A percentile compares a stretch with the other conserved stretches of the same genome.
These are phyloP conservation scores for Kokia cookei DNA, from an alignment of 441 rosid species.

Conservation along the genomic window DNA sequence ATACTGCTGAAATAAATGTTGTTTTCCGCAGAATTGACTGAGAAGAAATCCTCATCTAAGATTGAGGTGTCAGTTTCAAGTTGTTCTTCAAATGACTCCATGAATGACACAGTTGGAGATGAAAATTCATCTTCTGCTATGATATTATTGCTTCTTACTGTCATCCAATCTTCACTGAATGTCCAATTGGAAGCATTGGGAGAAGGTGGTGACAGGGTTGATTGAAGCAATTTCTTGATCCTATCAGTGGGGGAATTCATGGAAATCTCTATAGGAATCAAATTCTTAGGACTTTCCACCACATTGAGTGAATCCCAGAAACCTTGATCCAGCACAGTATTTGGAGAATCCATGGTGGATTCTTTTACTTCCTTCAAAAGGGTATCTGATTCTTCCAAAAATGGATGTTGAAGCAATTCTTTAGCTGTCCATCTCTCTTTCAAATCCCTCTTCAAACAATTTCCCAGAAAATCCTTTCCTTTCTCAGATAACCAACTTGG, in stretches of 20 bases:
- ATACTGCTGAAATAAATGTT: neutral
- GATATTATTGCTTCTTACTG: slow-evolving; percentile 41
- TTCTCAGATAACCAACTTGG: slow-evolving; percentile 54
- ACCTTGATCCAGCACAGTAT: slow-evolving; percentile 59
- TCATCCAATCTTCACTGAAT: slow-evolving; percentile 52
- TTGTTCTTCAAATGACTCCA: slow-evolving; percentile 17
- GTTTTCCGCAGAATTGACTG: slow-evolving; percentile 4
- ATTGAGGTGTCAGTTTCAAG: slow-evolving; percentile 14
- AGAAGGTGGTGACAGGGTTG: slow-evolving; percentile 2
- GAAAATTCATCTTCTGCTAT: slow-evolving; percentile 33
- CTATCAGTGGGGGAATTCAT: slow-evolving; percentile 30
- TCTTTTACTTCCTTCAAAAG: neutral
- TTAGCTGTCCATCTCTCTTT: slow-evolving; percentile 50
- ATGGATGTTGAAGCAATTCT: slow-evolving; percentile 66
- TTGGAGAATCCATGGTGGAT: slow-evolving; percentile 43
- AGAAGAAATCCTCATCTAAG: slow-evolving; percentile 5
- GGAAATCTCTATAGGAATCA: slow-evolving; percentile 9
- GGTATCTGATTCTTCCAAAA: slow-evolving; percentile 29
- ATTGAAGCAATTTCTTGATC: slow-evolving; percentile 39
- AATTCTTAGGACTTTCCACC: slow-evolving; percentile 23
- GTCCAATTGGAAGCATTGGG: slow-evolving; percentile 30
- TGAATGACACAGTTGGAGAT: neutral
- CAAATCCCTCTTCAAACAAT: slow-evolving; percentile 52
- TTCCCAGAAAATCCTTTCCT: slow-evolving; percentile 57
- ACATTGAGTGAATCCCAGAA: slow-evolving; percentile 57